Conservation (phyloP, 192 early-diverging fungal species). For the Coemansia interrupta region DNA sequence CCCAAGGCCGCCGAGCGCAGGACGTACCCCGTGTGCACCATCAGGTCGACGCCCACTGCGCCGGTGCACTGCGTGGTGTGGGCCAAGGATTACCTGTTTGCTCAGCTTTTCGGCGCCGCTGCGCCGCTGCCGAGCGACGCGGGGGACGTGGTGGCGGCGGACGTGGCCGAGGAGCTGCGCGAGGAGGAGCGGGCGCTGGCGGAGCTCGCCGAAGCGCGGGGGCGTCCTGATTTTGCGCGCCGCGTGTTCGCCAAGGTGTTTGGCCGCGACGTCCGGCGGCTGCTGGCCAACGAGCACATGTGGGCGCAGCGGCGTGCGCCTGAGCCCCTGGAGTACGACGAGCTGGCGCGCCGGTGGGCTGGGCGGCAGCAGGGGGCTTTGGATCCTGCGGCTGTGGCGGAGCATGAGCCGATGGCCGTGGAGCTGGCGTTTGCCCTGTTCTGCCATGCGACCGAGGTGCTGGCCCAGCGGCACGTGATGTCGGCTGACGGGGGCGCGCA, state of each 20-base stretch:
- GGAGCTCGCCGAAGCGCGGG: slow-evolving; percentile 61
- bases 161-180: slow-evolving; percentile 72
- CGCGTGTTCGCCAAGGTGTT: slow-evolving; percentile 82
- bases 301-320: slow-evolving; percentile 78
- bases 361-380: too few species aligned
- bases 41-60: slow-evolving; percentile 87
- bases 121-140: slow-evolving; percentile 53
- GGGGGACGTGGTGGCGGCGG: slow-evolving; percentile 61
- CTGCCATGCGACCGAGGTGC: slow-evolving; percentile 45
- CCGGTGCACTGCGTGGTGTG: slow-evolving; percentile 99
- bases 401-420: slow-evolving; percentile 72
- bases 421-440: slow-evolving; percentile 71
- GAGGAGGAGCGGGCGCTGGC: slow-evolving; percentile 72
- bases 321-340: slow-evolving; percentile 59
- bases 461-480: slow-evolving; percentile 16
- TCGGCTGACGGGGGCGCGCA: slow-evolving; percentile 19
- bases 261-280: slow-evolving; percentile 68
- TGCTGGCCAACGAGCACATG: slow-evolving; percentile 82
- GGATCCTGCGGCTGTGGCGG: slow-evolving; percentile 49
- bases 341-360: slow-evolving; percentile 20
- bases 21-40: slow-evolving; percentile 95
- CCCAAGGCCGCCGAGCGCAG: slow-evolving; percentile 76
- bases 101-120: slow-evolving; percentile 67
- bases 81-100: slow-evolving; percentile 96
- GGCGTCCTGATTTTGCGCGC: slow-evolving; percentile 57